Percentiles rank a stretch among this genome's conserved stretches.
phyloP scores from a whole-genome alignment of 2,329 filamentous ascomycete species.

The Plenodomus tracheiphilus region DNA sequence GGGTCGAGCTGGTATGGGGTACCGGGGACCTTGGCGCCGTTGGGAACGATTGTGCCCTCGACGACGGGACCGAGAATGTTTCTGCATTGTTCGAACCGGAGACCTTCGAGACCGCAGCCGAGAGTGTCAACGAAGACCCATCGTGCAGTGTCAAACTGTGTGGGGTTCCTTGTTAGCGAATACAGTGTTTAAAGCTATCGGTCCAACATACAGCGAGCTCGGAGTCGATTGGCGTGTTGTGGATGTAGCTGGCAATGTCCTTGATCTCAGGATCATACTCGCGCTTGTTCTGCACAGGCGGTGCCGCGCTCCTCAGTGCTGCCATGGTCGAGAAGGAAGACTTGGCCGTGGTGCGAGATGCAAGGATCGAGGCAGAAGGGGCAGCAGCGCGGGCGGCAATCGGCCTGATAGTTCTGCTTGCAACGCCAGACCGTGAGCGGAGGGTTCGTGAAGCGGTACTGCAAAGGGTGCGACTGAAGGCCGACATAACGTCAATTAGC shows the following conservation, averaged over 20 bases:
- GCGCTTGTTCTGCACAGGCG: conserved; percentile 35
- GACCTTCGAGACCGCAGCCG: conserved; percentile 92
- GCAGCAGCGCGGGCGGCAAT: conserved; percentile 36
- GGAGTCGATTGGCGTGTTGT: conserved; percentile 87
- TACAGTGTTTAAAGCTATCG: neutral
- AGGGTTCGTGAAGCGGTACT: conserved; percentile 43
- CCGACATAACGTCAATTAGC: conserved; percentile 46
- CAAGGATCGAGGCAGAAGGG: conserved; percentile 16
- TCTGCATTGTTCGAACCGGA: conserved; percentile 93
- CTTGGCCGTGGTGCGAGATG: conserved; percentile 25
- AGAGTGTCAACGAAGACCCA: conserved; percentile 97
- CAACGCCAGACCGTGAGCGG: conserved; percentile 38
- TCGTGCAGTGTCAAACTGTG: conserved; percentile 88
- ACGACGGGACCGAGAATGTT: conserved; percentile 94
- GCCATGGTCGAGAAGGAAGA: conserved; percentile 45
- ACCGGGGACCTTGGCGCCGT: conserved; percentile 87
- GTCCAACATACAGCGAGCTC: conserved; percentile 78
- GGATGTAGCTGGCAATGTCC: conserved; percentile 93
- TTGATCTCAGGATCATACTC: conserved; percentile 90
- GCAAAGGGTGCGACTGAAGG: conserved; percentile 48
- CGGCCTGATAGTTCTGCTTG: conserved; percentile 43
- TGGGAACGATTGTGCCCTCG: conserved; percentile 85
- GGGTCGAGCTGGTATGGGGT: conserved; percentile 95
- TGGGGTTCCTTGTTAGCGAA: conserved; percentile 17
- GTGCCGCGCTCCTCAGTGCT: conserved; percentile 40